phyloP scores from a whole-genome alignment of 1,139 yeast species.

The Pichiaceae sp. region DNA sequence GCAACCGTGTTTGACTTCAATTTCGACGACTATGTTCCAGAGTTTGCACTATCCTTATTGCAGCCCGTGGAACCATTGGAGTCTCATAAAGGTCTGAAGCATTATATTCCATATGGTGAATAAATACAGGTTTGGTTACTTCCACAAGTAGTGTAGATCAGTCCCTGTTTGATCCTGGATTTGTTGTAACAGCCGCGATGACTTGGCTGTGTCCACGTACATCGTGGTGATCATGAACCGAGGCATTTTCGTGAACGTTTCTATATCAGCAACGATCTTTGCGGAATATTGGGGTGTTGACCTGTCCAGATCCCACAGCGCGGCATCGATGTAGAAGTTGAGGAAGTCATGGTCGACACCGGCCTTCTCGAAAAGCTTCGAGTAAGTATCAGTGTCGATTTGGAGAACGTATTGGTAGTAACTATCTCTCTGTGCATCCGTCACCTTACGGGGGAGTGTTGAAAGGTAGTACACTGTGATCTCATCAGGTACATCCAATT shows the following conservation, averaged over 20 bases:
- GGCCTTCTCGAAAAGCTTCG: constrained; percentile 31
- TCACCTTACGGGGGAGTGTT: constrained; percentile 13
- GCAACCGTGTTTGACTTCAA: constrained; percentile 29
- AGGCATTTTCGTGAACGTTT: constrained; percentile 15
- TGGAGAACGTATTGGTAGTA: constrained; percentile 33
- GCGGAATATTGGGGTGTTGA: constrained; percentile 1
- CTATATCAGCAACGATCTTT: constrained; percentile 8
- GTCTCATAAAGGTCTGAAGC: constrained; percentile 32
- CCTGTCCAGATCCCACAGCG: constrained; percentile 15
- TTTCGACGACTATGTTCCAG: constrained; percentile 31
- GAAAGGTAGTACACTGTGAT: constrained; percentile 27
- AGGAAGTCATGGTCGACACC: constrained; percentile 55
- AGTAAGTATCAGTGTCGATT: constrained; percentile 25
- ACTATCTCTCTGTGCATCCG: neutral
- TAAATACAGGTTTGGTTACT: neutral
- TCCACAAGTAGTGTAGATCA: constrained; percentile 7
- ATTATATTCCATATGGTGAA: constrained; percentile 13
- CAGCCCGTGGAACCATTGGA: constrained; percentile 32
- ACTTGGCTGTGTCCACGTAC: constrained; percentile 10
- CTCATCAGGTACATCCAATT: neutral
- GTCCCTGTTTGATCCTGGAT: constrained; percentile 2
- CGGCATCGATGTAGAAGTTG: constrained; percentile 43
- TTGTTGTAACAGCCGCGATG: constrained; percentile 1
- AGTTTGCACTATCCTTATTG: constrained; percentile 25
- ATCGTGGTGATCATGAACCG: constrained; percentile 18